These are phyloP conservation scores for Ustilago nuda DNA, from an alignment of 1,284 basidiomycete species.

Conservation along the genomic window DNA sequence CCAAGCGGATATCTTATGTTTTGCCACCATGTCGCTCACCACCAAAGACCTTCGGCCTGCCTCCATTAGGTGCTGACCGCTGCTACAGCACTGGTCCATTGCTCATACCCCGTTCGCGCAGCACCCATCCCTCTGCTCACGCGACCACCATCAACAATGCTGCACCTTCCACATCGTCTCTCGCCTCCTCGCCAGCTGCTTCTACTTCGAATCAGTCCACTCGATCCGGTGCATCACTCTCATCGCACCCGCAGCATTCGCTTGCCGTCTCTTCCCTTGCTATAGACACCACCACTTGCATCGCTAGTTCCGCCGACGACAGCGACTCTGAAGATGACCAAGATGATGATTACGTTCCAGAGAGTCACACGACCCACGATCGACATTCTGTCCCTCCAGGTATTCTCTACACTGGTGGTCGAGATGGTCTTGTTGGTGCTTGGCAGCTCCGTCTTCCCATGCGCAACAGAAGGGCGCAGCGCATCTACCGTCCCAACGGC, in stretches of 20 bases:
- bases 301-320: constrained; percentile 22
- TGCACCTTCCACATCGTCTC: constrained; percentile 19
- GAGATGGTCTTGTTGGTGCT: constrained; percentile 89
- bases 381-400: constrained; percentile 76
- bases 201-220: constrained; percentile 16
- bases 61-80: constrained; percentile 44
- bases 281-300: constrained; percentile 57
- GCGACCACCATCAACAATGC: background rate
- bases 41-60: constrained; percentile 51
- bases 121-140: background rate
- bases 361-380: background rate
- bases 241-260: constrained; percentile 57
- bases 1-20: constrained; percentile 56
- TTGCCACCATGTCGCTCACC: constrained; percentile 45
- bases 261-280: constrained; percentile 64
- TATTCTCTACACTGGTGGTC: constrained; percentile 90
- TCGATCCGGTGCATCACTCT: constrained; percentile 23
- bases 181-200: constrained; percentile 10
- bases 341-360: constrained; percentile 2
- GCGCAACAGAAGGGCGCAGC: constrained; percentile 63
- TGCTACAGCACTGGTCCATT: constrained; percentile 31
- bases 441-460: constrained; percentile 88
- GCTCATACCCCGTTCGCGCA: constrained; percentile 22
- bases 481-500: constrained; percentile 13
- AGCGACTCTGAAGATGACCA: background rate